Percentiles rank a stretch among this genome's conserved stretches.
Evolutionary conservation across 805 yeast species (phyloP).

Genomic region (Candida yuanshanica): DNA sequence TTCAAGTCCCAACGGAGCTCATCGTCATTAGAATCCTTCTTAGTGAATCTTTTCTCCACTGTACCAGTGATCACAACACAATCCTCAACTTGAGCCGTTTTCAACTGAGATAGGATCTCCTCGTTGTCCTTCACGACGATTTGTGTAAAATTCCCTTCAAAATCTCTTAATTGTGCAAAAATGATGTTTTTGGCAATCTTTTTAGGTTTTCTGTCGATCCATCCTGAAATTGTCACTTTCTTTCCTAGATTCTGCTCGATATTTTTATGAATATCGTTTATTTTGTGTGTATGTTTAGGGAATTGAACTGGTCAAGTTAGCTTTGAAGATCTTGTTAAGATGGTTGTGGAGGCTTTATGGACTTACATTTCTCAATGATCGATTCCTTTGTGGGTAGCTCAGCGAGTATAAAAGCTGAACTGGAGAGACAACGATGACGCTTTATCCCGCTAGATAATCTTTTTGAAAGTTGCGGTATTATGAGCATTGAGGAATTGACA

Average conservation of each 20-base stretch:
- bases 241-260: slow-evolving; percentile 5
- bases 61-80: slow-evolving; percentile 62
- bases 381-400: no score
- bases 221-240: slow-evolving; percentile 63
- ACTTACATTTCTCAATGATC: no score
- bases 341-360: no score
- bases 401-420: no score
- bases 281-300: slow-evolving; percentile 21
- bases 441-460: no score
- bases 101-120: slow-evolving; percentile 31
- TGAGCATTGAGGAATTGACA: no score
- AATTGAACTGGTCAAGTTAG: slow-evolving; percentile 12
- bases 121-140: slow-evolving; percentile 35
- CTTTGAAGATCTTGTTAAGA: no score
- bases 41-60: slow-evolving; percentile 31
- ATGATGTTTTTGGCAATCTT: slow-evolving; percentile 56
- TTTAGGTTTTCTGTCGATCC: slow-evolving; percentile 74
- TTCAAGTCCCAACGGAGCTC: slow-evolving; percentile 49
- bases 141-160: slow-evolving; percentile 62
- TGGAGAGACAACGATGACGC: no score
- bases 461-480: no score
- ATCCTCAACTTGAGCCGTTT: slow-evolving; percentile 63
- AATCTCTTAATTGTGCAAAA: slow-evolving; percentile 75
- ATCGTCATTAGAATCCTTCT: slow-evolving; percentile 12
- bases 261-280: slow-evolving; percentile 7